Conservation (phyloP, 2,329 filamentous ascomycete genomes). For the Diaporthe sp. region DNA sequence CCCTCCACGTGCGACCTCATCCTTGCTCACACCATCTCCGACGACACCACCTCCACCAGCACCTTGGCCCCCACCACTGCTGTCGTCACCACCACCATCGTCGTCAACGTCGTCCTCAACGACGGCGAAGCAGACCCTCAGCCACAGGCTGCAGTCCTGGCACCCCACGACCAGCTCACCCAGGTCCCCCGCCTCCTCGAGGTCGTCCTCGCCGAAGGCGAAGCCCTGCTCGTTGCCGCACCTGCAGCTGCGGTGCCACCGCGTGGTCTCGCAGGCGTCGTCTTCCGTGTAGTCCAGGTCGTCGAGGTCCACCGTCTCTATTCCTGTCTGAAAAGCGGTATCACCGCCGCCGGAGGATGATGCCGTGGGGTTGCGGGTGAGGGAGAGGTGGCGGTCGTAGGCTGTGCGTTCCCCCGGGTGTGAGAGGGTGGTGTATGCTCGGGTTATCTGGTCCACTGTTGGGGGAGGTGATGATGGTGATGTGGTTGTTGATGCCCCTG, state of each 20-base stretch:
- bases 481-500: constrained; percentile 45
- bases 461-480: constrained; percentile 75
- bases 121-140: constrained; percentile 74
- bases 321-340: constrained; percentile 66
- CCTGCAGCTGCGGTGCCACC: constrained; percentile 72
- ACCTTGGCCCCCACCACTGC: constrained; percentile 13
- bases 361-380: constrained; percentile 42
- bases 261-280: constrained; percentile 46
- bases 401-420: constrained; percentile 61
- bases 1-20: constrained; percentile 16
- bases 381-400: constrained; percentile 67
- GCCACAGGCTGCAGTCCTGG: constrained; percentile 76
- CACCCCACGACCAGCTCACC: constrained; percentile 76
- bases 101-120: constrained; percentile 55
- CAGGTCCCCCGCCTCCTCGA: constrained; percentile 70
- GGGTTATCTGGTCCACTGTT: constrained; percentile 75
- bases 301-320: constrained; percentile 76
- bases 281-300: constrained; percentile 69
- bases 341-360: constrained; percentile 36
- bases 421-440: constrained; percentile 71
- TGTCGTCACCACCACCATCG: constrained; percentile 10
- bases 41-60: not conserved
- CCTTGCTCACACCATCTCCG: constrained; percentile 49
- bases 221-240: constrained; percentile 76
- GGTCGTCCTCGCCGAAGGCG: constrained; percentile 69